Evolutionary conservation across 768 basidiomycete genomes (phyloP), one percentile per base, ranked within the genome.

Genomic region (Galerina marginata): DNA sequence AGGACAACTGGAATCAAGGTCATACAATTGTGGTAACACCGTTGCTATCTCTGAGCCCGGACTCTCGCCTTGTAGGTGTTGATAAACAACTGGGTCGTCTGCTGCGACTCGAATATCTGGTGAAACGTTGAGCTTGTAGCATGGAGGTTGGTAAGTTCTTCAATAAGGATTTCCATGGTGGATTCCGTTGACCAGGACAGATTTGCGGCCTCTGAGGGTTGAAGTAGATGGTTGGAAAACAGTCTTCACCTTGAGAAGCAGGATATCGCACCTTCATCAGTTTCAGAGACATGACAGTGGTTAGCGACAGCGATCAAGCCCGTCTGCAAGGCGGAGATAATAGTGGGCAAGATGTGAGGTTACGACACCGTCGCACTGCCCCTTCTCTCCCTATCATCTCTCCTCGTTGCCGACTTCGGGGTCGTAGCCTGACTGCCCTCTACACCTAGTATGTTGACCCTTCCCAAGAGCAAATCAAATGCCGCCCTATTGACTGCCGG

Each of bases 31-130:
- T n/a, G n/a, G n/a, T n/a, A n/a, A n/a, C n/a, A n/a, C n/a, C n/a
- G n/a, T n/a, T n/a, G n/a, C n/a, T n/a, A n/a, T n/a, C n/a, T n/a
- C n/a, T n/a, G n/a, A n/a, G n/a, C n/a, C n/a, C n/a, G n/a, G 0
- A 86, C 80, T 67, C 88, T 90, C 2, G 76, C 66, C 64, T 82
- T 83, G 69, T 87, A 88, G 20, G 85, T 84, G 23, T 87, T 83
- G 7, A 92, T 77, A 62, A 92, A 91, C 9, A 86, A 61, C 56
- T 87, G 85, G 0, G 88, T 89, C 9, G 83, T 84, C 56, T 84
- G 86, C 56, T 90, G 88, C 0, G 89, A 91, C 64, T 81, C 86
- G 75, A 94, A 93, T 1, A 89, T 70, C 56, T 88, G 83, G 11
- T 90, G 85, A 73, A 94, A 93, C 0, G 85, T 83, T 0, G 81